Base-by-base conservation (phyloP, 768 basidiomycete species). In the Rhodocollybia butyracea region DNA sequence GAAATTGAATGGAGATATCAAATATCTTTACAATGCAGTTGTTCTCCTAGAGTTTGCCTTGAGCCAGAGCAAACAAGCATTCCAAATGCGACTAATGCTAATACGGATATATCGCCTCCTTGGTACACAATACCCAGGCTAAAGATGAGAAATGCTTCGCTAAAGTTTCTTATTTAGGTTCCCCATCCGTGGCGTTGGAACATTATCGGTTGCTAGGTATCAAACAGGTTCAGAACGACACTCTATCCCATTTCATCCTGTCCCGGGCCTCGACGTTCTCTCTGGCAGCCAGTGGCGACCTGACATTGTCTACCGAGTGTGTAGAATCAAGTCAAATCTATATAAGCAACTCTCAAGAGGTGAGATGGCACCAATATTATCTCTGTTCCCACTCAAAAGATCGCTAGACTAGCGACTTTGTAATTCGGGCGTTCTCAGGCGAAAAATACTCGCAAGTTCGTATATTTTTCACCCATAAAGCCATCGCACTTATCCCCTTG, bases 201-300 rank as follows among this genome's bases (percentile, higher is more conserved):
- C 91, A 94, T 63, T 95, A 92, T 66, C 83, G 84, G 27, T 72
- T 75, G 22, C 77, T 95, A 74, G 83, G 85, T 57, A 75, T 91
- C 58, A 94, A 94, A 66, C 88, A 91, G 63, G 80, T 95, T 22
- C 93, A 96, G 66, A 81, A 88, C 55, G 94, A 97, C 63, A 96
- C 94, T 1, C 75, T 97, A 7, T 91, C 91, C 1, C 91, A 96
- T 65, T 80, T 91, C 53, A 70, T 94, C 50, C 79, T 94, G 39
- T 83, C 89, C 19, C 82, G 93, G 21, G 81, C 86, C 11, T 82
- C 85, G 21, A 89, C 85, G 0, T 95, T 92, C 73, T 91, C 90
- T 2, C 71, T 88, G 36, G 85, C 89, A 41, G 76, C 88, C 3
- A 80, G 74, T 13, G 91, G 91, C 7, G 91, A 94, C 62, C 68